Evolutionary conservation across 192 early-diverging fungal genomes (phyloP).

Genomic region (Spizellomyces sp.): DNA sequence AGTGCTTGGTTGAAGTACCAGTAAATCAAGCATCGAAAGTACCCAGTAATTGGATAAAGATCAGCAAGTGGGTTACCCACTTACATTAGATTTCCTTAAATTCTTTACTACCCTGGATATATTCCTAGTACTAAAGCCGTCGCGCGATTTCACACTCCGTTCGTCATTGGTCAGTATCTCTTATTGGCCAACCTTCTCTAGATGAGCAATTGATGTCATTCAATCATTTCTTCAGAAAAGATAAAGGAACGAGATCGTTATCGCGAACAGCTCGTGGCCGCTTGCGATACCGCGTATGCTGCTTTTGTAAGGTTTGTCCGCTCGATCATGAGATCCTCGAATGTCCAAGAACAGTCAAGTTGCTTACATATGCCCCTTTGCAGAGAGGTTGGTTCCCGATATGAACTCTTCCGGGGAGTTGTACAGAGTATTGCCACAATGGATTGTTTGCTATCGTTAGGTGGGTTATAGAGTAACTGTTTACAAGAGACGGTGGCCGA

Average conservation of each 20-base stretch:
- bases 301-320: conserved; percentile 46
- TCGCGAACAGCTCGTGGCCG: conserved; percentile 56
- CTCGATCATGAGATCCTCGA: background rate
- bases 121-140: conserved; percentile 60
- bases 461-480: conserved; percentile 17
- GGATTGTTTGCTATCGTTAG: conserved; percentile 73
- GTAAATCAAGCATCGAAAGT: conserved; percentile 55
- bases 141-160: conserved; percentile 69
- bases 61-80: conserved; percentile 41
- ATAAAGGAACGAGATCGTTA: conserved; percentile 59
- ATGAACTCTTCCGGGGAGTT: conserved; percentile 59
- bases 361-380: background rate
- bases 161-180: conserved; percentile 38
- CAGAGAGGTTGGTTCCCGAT: conserved; percentile 56
- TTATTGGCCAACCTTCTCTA: background rate
- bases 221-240: conserved; percentile 30
- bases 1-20: conserved; percentile 75
- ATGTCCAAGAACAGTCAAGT: background rate
- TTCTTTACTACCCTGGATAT: conserved; percentile 1
- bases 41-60: conserved; percentile 74
- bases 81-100: background rate
- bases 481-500: background rate
- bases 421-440: conserved; percentile 58
- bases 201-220: background rate
- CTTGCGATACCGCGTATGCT: conserved; percentile 57